A percentile compares a stretch with the other conserved stretches of the same genome.
phyloP scores from a whole-genome alignment of 1,139 yeast genomes.

The Lodderomyces margitis region DNA sequence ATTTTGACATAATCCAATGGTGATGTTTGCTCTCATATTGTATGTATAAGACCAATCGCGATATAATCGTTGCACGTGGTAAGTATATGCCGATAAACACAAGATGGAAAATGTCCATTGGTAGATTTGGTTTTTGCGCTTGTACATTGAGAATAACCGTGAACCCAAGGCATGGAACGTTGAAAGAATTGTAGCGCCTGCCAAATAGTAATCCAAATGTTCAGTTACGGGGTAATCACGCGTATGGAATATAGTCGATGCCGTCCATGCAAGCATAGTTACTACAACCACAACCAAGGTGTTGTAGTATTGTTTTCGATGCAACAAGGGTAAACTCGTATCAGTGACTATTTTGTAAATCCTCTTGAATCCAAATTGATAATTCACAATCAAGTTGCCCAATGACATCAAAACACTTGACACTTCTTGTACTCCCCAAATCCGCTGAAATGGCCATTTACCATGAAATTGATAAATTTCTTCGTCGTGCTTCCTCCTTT shows the following conservation, averaged over 20 bases:
- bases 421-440: slow-evolving; percentile 78
- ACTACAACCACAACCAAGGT: slow-evolving; percentile 45
- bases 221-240: slow-evolving; percentile 81
- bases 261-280: slow-evolving; percentile 86
- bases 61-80: slow-evolving; percentile 67
- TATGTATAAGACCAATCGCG: slow-evolving; percentile 88
- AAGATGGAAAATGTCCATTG: slow-evolving; percentile 34
- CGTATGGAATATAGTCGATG: slow-evolving; percentile 83
- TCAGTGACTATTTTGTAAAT: slow-evolving; percentile 22
- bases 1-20: slow-evolving; percentile 76
- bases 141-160: slow-evolving; percentile 57
- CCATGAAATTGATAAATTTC: slow-evolving; percentile 88
- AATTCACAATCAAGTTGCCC: slow-evolving; percentile 77
- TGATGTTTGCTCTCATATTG: slow-evolving; percentile 88
- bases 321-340: slow-evolving; percentile 14
- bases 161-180: slow-evolving; percentile 71
- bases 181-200: slow-evolving; percentile 80
- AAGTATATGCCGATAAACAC: slow-evolving; percentile 51
- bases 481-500: slow-evolving; percentile 41
- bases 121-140: slow-evolving; percentile 25
- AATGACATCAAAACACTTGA: slow-evolving; percentile 79
- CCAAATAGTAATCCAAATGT: slow-evolving; percentile 85
- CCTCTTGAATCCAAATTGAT: slow-evolving; percentile 47
- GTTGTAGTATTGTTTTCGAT: slow-evolving; percentile 35
- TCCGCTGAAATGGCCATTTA: slow-evolving; percentile 88